A percentile compares a stretch with the other conserved stretches of the same genome.
phyloP scores from a whole-genome alignment of 495 filamentous ascomycete species.

The Aspergillus heteromorphus region DNA sequence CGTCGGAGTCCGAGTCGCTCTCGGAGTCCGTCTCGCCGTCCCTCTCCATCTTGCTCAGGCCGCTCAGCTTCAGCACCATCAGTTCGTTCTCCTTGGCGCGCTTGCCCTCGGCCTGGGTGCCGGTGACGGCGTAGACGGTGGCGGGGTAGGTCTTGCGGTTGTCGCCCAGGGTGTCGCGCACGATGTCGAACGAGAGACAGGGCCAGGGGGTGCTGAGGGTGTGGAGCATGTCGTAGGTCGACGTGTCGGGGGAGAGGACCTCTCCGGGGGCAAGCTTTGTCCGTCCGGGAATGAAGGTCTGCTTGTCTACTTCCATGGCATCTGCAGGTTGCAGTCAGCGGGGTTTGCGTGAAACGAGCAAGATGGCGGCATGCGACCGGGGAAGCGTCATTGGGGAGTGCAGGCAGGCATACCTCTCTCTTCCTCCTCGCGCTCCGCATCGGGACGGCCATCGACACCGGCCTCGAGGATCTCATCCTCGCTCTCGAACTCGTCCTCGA shows the following conservation, averaged over 20 bases:
- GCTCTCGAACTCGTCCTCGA: slow-evolving; percentile 29
- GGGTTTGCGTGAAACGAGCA: neutral
- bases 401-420: slow-evolving; percentile 55
- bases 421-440: slow-evolving; percentile 87
- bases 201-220: slow-evolving; percentile 89
- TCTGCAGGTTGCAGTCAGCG: slow-evolving; percentile 33
- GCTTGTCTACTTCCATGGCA: slow-evolving; percentile 85
- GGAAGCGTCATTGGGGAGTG: neutral
- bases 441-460: slow-evolving; percentile 85
- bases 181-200: slow-evolving; percentile 90
- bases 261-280: slow-evolving; percentile 82
- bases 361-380: neutral
- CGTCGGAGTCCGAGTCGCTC: slow-evolving; percentile 69
- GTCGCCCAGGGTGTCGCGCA: slow-evolving; percentile 83
- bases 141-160: slow-evolving; percentile 86
- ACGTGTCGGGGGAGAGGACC: slow-evolving; percentile 81
- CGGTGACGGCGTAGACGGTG: slow-evolving; percentile 87
- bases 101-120: slow-evolving; percentile 78
- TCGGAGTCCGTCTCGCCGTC: slow-evolving; percentile 64
- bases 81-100: slow-evolving; percentile 82
- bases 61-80: slow-evolving; percentile 92
- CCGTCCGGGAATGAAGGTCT: slow-evolving; percentile 89
- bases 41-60: slow-evolving; percentile 77
- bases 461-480: slow-evolving; percentile 95
- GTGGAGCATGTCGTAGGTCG: slow-evolving; percentile 95